These are phyloP conservation scores for Thermothelomyces thermophilus DNA, from an alignment of 2,329 filamentous ascomycete species.

Conservation along the genomic window DNA sequence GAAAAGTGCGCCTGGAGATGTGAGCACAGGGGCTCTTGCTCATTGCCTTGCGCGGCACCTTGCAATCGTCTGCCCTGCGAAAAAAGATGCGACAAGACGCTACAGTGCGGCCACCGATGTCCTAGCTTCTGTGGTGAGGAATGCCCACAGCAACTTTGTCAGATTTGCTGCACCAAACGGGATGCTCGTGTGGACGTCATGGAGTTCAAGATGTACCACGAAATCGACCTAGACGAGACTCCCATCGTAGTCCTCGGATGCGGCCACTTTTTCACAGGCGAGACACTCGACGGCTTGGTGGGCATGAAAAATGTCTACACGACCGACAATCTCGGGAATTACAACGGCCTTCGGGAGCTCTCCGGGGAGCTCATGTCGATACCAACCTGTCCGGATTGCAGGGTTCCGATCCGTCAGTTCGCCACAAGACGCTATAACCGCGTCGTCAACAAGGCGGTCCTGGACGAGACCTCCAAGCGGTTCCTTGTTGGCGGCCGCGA, in stretches of 20 bases:
- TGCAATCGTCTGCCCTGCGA: slow-evolving; percentile 62
- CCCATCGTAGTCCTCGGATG: slow-evolving; percentile 58
- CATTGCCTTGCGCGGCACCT: slow-evolving; percentile 58
- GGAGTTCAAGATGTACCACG: slow-evolving; percentile 45
- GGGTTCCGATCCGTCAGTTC: slow-evolving; percentile 51
- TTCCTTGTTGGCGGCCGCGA: slow-evolving; percentile 44
- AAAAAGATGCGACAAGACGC: slow-evolving; percentile 44
- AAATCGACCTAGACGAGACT: slow-evolving; percentile 51
- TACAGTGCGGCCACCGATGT: slow-evolving; percentile 56
- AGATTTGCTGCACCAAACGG: slow-evolving; percentile 43
- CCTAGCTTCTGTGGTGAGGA: slow-evolving; percentile 59
- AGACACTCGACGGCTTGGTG: slow-evolving; percentile 56
- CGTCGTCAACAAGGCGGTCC: slow-evolving; percentile 50
- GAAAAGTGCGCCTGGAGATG: slow-evolving; percentile 19
- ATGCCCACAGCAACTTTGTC: slow-evolving; percentile 53
- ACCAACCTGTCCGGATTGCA: slow-evolving; percentile 50
- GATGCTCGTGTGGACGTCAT: slow-evolving; percentile 50
- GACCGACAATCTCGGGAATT: slow-evolving; percentile 31
- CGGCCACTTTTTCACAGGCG: slow-evolving; percentile 55
- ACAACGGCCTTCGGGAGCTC: slow-evolving; percentile 39
- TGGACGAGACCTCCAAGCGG: slow-evolving; percentile 59
- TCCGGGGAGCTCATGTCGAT: slow-evolving; percentile 41
- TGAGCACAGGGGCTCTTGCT: slow-evolving; percentile 30
- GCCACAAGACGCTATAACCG: slow-evolving; percentile 50
- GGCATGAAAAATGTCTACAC: slow-evolving; percentile 45